A percentile compares a stretch with the other conserved stretches of the same genome.
Conservation (phyloP, 2,329 filamentous ascomycete species). For the Penicillium sp. region DNA sequence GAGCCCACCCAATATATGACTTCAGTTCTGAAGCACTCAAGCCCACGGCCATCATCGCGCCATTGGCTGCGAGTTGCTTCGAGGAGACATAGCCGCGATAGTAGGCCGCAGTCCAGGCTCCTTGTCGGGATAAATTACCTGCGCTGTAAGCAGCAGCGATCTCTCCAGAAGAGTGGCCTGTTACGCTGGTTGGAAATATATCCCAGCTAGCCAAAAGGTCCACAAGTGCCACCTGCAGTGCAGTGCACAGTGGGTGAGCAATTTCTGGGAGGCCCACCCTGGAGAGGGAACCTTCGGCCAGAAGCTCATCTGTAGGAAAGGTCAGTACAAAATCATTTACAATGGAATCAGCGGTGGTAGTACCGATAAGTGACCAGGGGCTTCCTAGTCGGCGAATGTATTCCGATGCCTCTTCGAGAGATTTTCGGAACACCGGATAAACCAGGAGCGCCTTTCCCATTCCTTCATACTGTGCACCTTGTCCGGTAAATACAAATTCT, state of each 20-base stretch:
- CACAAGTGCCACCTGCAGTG: constrained; percentile 33
- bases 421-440: constrained; percentile 22
- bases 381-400: constrained; percentile 27
- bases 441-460: constrained; percentile 37
- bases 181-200: constrained; percentile 26
- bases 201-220: constrained; percentile 28
- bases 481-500: constrained; percentile 42
- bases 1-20: constrained; percentile 19
- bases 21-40: constrained; percentile 11
- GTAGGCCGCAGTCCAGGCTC: constrained; percentile 31
- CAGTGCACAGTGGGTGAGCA: constrained; percentile 31
- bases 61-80: constrained; percentile 18
- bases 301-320: constrained; percentile 24
- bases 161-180: constrained; percentile 35
- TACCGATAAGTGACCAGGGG: constrained; percentile 25
- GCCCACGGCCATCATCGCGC: constrained; percentile 34
- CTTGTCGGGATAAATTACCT: constrained; percentile 32
- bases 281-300: constrained; percentile 14
- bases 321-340: background rate
- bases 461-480: constrained; percentile 38
- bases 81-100: constrained; percentile 28
- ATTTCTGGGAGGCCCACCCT: constrained; percentile 28
- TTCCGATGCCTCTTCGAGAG: constrained; percentile 24
- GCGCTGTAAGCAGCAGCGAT: constrained; percentile 51
- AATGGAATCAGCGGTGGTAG: background rate